A percentile compares a stretch with the other conserved stretches of the same genome.
Evolutionary conservation across 257 asterid species (phyloP).

Genomic region (Solanum sitiens): DNA sequence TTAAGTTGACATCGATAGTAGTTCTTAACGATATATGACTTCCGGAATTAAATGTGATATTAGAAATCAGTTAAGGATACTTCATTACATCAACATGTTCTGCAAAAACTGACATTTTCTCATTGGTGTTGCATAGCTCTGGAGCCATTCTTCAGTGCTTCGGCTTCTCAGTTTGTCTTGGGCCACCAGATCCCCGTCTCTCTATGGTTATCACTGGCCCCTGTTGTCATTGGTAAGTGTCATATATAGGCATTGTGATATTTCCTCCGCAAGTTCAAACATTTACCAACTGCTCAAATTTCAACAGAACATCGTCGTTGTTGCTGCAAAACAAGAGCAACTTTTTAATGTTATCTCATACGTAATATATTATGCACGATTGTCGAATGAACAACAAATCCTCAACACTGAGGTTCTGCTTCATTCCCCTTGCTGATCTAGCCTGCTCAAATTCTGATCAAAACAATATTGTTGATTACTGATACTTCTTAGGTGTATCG

Average conservation of each 20-base stretch:
- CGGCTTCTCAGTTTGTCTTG: conserved; percentile 93
- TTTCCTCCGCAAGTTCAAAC: background rate
- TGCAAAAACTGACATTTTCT: background rate
- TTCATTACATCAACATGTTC: background rate
- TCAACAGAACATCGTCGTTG: background rate
- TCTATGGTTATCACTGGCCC: conserved; percentile 86
- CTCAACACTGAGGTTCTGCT: background rate
- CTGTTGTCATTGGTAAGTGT: conserved; percentile 79
- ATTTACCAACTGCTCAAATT: background rate
- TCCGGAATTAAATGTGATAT: background rate
- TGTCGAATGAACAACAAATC: background rate
- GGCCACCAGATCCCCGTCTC: conserved; percentile 81
- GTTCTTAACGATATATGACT: background rate
- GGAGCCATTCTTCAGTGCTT: conserved; percentile 99
- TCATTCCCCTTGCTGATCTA: background rate
- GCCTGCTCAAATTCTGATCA: background rate
- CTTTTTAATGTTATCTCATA: background rate
- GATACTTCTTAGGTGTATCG: conserved; percentile 69
- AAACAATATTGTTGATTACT: background rate
- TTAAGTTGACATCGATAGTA: background rate
- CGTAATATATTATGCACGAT: background rate
- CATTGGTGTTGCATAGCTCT: conserved; percentile 47
- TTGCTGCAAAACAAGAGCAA: background rate
- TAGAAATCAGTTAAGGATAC: background rate
- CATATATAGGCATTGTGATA: background rate